A percentile compares a stretch with the other conserved stretches of the same genome.
Conservation (phyloP, 768 basidiomycete genomes). For the Chiua virens region DNA sequence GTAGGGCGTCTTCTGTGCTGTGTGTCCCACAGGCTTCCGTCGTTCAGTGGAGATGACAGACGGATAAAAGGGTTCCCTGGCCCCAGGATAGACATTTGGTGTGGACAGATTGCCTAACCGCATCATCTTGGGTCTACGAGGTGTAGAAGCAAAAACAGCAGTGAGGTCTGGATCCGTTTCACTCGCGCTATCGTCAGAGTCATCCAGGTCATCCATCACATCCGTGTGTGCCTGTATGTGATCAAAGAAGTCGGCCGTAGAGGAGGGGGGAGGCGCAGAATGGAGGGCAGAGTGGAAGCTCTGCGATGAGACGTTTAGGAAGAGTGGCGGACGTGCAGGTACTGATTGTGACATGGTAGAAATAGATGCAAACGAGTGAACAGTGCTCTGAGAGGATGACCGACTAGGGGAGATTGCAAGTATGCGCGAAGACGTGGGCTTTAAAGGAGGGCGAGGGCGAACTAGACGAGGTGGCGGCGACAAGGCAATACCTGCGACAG, state of each 20-base stretch:
- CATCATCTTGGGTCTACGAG: conserved; percentile 49
- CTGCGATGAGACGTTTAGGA: conserved; percentile 48
- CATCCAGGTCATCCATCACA: conserved; percentile 72
- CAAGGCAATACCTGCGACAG: conserved; percentile 53
- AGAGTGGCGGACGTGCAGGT: conserved; percentile 26
- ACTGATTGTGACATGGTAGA: conserved; percentile 23
- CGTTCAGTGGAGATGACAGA: conserved; percentile 36
- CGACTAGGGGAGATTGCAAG: conserved; percentile 18
- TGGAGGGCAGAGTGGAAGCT: conserved; percentile 47
- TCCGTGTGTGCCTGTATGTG: conserved; percentile 66
- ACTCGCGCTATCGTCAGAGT: conserved; percentile 45
- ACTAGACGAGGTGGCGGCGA: conserved; percentile 48
- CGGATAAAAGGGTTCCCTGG: conserved; percentile 37
- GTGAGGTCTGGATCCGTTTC: conserved; percentile 41
- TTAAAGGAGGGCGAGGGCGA: conserved; percentile 21
- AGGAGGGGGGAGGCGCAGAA: conserved; percentile 63
- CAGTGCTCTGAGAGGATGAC: conserved; percentile 31
- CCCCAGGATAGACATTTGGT: conserved; percentile 54
- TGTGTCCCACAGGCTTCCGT: conserved; percentile 54
- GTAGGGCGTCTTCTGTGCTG: conserved; percentile 42
- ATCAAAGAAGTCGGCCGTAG: conserved; percentile 75
- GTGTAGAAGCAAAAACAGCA: conserved; percentile 24
- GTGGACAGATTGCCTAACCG: conserved; percentile 67
- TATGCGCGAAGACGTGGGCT: conserved; percentile 15
- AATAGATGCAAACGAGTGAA: conserved; percentile 31